phyloP scores from a whole-genome alignment of 2,329 filamentous ascomycete genomes.

The Alternaria sp. region DNA sequence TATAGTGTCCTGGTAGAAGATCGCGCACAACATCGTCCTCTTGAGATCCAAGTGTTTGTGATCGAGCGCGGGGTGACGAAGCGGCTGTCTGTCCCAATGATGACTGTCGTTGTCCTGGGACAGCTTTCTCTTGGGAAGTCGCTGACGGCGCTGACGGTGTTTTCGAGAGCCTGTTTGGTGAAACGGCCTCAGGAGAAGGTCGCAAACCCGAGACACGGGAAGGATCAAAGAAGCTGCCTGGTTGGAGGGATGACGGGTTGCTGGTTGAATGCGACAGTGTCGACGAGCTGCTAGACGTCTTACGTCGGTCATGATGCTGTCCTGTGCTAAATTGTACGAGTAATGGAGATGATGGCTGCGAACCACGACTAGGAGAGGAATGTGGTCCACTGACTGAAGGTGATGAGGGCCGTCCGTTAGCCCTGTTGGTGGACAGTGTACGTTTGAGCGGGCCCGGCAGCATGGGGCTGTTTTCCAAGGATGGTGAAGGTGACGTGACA shows the following conservation, averaged over 20 bases:
- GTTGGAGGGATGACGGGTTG: conserved; percentile 68
- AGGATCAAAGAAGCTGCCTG: conserved; percentile 75
- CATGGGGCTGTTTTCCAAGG: conserved; percentile 85
- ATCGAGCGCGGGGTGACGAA: conserved; percentile 74
- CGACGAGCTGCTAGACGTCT: conserved; percentile 90
- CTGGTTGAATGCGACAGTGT: conserved; percentile 81
- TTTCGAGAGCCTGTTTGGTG: conserved; percentile 61
- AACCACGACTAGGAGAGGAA: conserved; percentile 86
- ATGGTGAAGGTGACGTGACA: conserved; percentile 66
- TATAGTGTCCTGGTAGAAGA: conserved; percentile 74
- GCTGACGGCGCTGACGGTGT: conserved; percentile 56
- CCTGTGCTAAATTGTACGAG: conserved; percentile 95
- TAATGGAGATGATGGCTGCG: conserved; percentile 86
- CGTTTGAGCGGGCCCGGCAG: conserved; percentile 82
- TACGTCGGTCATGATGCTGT: conserved; percentile 82
- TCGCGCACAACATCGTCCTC: conserved; percentile 82
- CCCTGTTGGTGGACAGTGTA: conserved; percentile 83
- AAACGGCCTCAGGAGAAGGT: conserved; percentile 62
- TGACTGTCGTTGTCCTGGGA: conserved; percentile 44
- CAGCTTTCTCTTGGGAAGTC: conserved; percentile 53
- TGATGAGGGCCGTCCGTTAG: conserved; percentile 76
- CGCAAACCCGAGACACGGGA: conserved; percentile 67
- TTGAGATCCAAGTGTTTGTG: conserved; percentile 92
- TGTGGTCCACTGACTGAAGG: conserved; percentile 84
- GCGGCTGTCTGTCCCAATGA: conserved; percentile 32